These are phyloP conservation scores for Cucurbita pepo DNA, from an alignment of 306 rosid species.

Conservation along the genomic window DNA sequence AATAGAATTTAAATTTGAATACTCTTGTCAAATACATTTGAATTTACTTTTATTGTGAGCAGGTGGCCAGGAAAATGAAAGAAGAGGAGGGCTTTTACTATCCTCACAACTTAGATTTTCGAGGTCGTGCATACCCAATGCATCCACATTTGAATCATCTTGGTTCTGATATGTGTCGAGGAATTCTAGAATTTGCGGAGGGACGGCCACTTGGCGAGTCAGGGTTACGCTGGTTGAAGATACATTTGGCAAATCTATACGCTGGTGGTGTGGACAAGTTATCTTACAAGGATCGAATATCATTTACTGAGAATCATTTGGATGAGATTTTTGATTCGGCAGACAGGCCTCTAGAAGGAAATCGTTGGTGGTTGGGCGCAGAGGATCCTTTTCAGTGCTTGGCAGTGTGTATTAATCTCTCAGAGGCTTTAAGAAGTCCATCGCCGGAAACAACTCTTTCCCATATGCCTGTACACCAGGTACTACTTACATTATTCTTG, in stretches of 20 bases:
- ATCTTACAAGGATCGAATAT: slow-evolving; percentile 47
- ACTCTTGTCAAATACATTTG: background rate
- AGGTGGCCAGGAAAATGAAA: slow-evolving; percentile 97
- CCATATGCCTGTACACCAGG: slow-evolving; percentile 89
- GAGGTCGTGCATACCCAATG: slow-evolving; percentile 98
- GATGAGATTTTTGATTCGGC: slow-evolving; percentile 73
- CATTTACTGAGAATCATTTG: slow-evolving; percentile 56
- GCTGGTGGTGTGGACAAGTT: slow-evolving; percentile 87
- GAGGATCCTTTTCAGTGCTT: slow-evolving; percentile 97
- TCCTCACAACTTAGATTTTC: slow-evolving; percentile 94
- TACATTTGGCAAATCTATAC: slow-evolving; percentile 87
- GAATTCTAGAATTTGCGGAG: slow-evolving; percentile 81
- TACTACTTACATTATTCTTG: slow-evolving; percentile 12
- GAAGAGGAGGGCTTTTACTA: slow-evolving; percentile 91
- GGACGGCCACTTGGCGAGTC: slow-evolving; percentile 76
- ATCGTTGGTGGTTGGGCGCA: slow-evolving; percentile 86
- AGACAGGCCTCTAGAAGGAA: slow-evolving; percentile 84
- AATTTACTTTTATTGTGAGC: slow-evolving; percentile 7
- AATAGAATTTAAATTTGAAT: background rate
- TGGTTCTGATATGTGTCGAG: slow-evolving; percentile 96
- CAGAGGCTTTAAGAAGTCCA: slow-evolving; percentile 81
- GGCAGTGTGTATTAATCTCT: slow-evolving; percentile 72
- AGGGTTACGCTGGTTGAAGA: slow-evolving; percentile 87
- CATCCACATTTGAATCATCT: slow-evolving; percentile 92
- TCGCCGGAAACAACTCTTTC: slow-evolving; percentile 73